Base-by-base conservation (phyloP, 768 basidiomycete genomes). In the Russula compacta region DNA sequence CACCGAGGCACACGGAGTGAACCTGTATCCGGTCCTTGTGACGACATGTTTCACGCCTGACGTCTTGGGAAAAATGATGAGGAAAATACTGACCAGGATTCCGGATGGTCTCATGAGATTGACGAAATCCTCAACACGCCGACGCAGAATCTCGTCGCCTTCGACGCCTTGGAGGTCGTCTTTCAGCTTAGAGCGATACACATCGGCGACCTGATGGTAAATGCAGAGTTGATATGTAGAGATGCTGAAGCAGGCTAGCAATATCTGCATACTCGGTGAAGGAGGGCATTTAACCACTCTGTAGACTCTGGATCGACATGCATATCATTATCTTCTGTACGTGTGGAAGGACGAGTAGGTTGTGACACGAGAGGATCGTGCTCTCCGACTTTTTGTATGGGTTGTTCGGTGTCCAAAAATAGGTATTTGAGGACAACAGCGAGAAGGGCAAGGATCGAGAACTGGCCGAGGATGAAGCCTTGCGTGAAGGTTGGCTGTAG, bases 401-500 rank as follows among this genome's bases (percentile, higher is more conserved):
- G 74, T 60, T 81, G 74, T 60, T 81, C 76, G 32, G 89, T 83
- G 67, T 97, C 92, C 64, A 99, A 86, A 70, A 99, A 97, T 59
- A 98, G 85, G 75, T 97, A 98, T 70, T 91, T 90, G 74, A 99
- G 83, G 70, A 99, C 82, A 64, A 94, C 75, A 50, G 78, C 79
- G 33, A 91, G 79, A 50, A 95, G 79, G 53, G 87, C 68, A 47
- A 92, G 77, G 67, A 99, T 86, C 29, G 93, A 95, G 21, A 92
- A 78, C 72, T 98, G 95, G 59, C 95, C 95, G 47, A 98, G 74
- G 42, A 99, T 77, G 39, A 99, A 82, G 15, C 95, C 95, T 71
- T 98, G 95, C 0, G 95, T 97, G 74, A 99, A 99, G 1, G 92
- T 94, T 21, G 88, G 90, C 67, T 88, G 84, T 46, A 91, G 77